Evolutionary conservation across 345 rosid genomes (phyloP).

Genomic region (Hypericum androsaemum): DNA sequence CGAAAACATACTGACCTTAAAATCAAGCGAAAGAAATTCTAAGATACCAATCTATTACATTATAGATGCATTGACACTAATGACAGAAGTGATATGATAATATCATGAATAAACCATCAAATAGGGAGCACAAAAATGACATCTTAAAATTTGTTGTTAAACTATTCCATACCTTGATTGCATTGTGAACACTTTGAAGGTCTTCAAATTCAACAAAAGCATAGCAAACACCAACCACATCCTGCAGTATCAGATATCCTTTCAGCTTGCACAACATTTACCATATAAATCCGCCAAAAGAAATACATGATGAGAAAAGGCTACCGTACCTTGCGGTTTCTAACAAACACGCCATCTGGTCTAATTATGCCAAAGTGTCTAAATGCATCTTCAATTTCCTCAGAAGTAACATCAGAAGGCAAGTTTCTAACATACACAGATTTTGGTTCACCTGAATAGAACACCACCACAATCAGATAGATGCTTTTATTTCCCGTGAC

Average conservation of each 20-base stretch:
- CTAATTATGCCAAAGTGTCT: conserved; percentile 70
- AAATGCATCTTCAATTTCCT: conserved; percentile 82
- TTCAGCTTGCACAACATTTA: conserved; percentile 12
- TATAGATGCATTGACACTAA: too few species aligned
- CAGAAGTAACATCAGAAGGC: conserved; percentile 67
- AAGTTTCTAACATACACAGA: conserved; percentile 94
- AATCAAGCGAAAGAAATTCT: too few species aligned
- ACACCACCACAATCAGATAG: conserved; percentile 15
- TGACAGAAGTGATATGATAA: conserved; percentile 1
- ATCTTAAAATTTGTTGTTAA: background rate
- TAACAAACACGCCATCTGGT: conserved; percentile 82
- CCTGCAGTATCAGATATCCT: conserved; percentile 36
- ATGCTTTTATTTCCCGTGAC: background rate
- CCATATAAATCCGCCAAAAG: background rate
- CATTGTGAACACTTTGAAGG: conserved; percentile 69
- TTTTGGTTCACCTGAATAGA: conserved; percentile 63
- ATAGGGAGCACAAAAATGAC: background rate
- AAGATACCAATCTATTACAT: too few species aligned
- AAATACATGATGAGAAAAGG: background rate
- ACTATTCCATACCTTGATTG: conserved; percentile 53
- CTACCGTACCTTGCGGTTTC: conserved; percentile 65
- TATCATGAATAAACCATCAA: background rate
- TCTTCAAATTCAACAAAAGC: conserved; percentile 98
- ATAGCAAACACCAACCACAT: conserved; percentile 77
- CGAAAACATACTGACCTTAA: too few species aligned